Evolutionary conservation across 2,329 filamentous ascomycete species (phyloP).

Genomic region (Diaporthe australafricana): DNA sequence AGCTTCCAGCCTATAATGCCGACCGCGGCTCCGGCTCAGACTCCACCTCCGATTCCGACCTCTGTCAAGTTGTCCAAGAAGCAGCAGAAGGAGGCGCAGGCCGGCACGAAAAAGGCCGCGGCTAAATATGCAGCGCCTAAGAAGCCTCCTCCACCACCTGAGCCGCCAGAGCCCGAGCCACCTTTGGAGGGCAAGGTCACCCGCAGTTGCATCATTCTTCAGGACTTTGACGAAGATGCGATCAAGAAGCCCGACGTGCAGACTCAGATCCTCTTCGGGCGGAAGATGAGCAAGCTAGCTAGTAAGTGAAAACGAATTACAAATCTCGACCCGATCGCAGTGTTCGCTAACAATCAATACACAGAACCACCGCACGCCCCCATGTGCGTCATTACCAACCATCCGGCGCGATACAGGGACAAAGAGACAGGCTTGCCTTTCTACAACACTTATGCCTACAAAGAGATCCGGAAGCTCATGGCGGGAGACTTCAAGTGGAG

Average conservation of each 20-base stretch:
- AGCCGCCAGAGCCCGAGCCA: constrained; percentile 44
- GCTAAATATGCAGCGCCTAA: constrained; percentile 34
- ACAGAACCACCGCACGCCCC: constrained; percentile 63
- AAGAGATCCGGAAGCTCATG: constrained; percentile 80
- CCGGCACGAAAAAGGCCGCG: constrained; percentile 23
- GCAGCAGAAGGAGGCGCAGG: constrained; percentile 29
- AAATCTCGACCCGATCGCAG: neutral
- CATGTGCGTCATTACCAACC: constrained; percentile 85
- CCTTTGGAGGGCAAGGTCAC: constrained; percentile 62
- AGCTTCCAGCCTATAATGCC: constrained; percentile 34
- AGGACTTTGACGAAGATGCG: constrained; percentile 68
- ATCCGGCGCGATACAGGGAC: constrained; percentile 85
- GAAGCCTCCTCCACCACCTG: constrained; percentile 43
- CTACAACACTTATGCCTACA: constrained; percentile 82
- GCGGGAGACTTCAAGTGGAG: constrained; percentile 87
- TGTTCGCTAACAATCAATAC: neutral
- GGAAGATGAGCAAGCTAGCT: constrained; percentile 67
- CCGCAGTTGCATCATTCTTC: constrained; percentile 68
- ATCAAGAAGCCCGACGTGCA: constrained; percentile 68
- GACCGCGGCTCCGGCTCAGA: neutral
- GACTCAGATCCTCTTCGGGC: constrained; percentile 68
- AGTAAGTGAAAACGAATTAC: constrained; percentile 54
- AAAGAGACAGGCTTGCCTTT: constrained; percentile 87
- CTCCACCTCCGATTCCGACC: neutral
- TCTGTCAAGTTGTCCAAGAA: constrained; percentile 33